A percentile compares a stretch with the other conserved stretches of the same genome.
Evolutionary conservation across 768 basidiomycete genomes (phyloP).

Genomic region (Amyloporia xantha): DNA sequence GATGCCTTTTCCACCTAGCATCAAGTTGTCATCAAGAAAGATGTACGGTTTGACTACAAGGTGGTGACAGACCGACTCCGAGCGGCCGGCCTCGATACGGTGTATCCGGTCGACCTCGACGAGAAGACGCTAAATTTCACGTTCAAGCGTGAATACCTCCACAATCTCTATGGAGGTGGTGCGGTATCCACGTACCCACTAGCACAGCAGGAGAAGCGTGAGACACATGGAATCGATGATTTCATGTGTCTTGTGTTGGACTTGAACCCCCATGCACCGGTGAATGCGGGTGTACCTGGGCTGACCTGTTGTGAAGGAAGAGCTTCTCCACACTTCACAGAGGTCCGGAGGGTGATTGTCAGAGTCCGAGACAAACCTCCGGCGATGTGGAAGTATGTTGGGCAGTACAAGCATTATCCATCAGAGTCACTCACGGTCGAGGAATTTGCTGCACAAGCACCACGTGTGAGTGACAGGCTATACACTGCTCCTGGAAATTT

Average conservation of each 20-base stretch:
- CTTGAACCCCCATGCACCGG: slow-evolving; percentile 14
- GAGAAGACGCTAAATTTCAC: slow-evolving; percentile 2
- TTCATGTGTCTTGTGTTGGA: slow-evolving; percentile 6
- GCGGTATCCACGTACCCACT: not conserved
- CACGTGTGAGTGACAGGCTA: not conserved
- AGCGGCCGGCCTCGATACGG: slow-evolving; percentile 1
- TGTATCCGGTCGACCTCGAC: slow-evolving; percentile 9
- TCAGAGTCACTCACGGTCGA: slow-evolving; percentile 2
- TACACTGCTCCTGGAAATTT: no score
- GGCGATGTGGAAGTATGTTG: slow-evolving; percentile 10
- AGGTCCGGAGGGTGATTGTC: slow-evolving; percentile 7
- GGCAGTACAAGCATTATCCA: slow-evolving; percentile 5
- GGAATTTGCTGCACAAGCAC: slow-evolving; percentile 5
- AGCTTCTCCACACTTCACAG: not conserved
- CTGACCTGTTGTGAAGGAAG: not conserved
- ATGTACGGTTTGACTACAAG: slow-evolving; percentile 2
- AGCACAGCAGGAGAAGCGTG: not conserved
- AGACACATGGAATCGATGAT: not conserved
- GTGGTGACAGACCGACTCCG: slow-evolving; percentile 7
- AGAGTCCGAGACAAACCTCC: not conserved
- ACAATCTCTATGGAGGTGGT: not conserved
- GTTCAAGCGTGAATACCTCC: slow-evolving; percentile 7
- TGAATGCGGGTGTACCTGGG: slow-evolving; percentile 8
- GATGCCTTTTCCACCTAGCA: slow-evolving; percentile 2
- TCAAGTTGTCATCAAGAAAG: slow-evolving; percentile 10